phyloP scores from a whole-genome alignment of 148 eudicot species.

The Camellia sinensis region DNA sequence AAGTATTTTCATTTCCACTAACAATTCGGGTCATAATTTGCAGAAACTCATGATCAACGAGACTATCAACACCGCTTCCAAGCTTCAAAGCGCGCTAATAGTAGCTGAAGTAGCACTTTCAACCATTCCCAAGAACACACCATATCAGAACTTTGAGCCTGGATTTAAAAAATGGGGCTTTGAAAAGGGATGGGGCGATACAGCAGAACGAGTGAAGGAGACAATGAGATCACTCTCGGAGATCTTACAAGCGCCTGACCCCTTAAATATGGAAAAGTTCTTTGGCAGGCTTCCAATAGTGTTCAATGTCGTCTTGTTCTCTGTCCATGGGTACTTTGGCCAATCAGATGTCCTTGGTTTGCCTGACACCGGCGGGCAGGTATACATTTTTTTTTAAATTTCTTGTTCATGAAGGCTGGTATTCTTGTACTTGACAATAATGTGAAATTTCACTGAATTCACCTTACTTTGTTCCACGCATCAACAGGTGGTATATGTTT shows the following conservation, averaged over 20 bases:
- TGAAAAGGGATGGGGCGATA: conserved; percentile 96
- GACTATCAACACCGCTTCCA: conserved; percentile 58
- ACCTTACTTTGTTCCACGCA: not conserved
- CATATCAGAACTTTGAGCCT: conserved; percentile 59
- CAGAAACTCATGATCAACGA: conserved; percentile 93
- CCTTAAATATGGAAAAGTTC: conserved; percentile 54
- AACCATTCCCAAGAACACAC: conserved; percentile 58
- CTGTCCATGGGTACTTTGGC: conserved; percentile 93
- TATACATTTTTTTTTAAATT: conserved; percentile 10
- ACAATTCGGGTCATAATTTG: conserved; percentile 2
- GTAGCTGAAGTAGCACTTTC: conserved; percentile 73
- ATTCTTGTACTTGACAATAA: not conserved
- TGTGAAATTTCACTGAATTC: not conserved
- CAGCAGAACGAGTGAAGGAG: conserved; percentile 68
- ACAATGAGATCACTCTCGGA: conserved; percentile 76
- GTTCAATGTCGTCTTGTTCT: conserved; percentile 79
- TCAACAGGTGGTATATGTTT: conserved; percentile 79
- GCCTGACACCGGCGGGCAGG: conserved; percentile 99
- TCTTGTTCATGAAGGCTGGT: too few relatives aligned
- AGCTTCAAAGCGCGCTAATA: conserved; percentile 70
- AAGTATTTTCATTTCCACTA: not conserved
- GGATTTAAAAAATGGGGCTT: conserved; percentile 96
- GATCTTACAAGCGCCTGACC: conserved; percentile 92
- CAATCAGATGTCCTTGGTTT: conserved; percentile 89
- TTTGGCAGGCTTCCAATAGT: conserved; percentile 67